Percentiles rank a stretch among this genome's conserved stretches.
Conservation (phyloP, 805 yeast species). For the Suhomyces pyralidae region DNA sequence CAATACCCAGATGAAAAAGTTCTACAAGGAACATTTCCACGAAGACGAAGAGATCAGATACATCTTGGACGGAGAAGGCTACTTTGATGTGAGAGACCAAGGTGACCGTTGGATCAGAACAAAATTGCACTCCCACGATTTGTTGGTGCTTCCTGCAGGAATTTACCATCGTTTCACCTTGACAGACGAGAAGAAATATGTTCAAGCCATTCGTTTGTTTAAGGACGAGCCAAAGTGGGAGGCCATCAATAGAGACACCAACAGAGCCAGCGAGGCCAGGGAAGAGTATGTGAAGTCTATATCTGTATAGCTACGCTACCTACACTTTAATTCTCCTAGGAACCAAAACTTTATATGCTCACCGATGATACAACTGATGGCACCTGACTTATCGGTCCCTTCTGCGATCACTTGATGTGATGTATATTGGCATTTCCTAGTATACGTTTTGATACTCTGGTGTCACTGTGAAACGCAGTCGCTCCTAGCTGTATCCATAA, state of each 20-base stretch:
- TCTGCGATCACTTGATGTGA: no score
- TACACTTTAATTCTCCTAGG: background rate
- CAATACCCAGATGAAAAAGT: constrained; percentile 60
- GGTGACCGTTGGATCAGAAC: constrained; percentile 74
- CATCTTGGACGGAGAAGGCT: constrained; percentile 85
- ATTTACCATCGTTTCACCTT: constrained; percentile 92
- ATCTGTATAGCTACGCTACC: constrained; percentile 12
- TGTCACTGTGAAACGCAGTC: background rate
- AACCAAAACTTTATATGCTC: no score
- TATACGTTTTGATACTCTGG: no score
- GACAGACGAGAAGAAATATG: constrained; percentile 51
- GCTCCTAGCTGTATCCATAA: background rate
- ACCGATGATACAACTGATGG: no score
- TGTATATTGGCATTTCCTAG: no score
- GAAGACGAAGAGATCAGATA: constrained; percentile 97
- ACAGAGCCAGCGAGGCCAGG: constrained; percentile 33
- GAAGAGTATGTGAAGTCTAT: constrained; percentile 30
- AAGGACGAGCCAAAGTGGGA: constrained; percentile 97
- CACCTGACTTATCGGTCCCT: no score
- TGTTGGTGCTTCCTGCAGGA: constrained; percentile 82
- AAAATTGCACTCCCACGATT: constrained; percentile 59
- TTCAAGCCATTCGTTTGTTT: constrained; percentile 79
- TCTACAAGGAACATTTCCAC: constrained; percentile 85
- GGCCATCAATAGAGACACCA: constrained; percentile 66
- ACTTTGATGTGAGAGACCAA: constrained; percentile 76